phyloP scores from a whole-genome alignment of 2,329 filamentous ascomycete species.

The Alternaria incomplexa region DNA sequence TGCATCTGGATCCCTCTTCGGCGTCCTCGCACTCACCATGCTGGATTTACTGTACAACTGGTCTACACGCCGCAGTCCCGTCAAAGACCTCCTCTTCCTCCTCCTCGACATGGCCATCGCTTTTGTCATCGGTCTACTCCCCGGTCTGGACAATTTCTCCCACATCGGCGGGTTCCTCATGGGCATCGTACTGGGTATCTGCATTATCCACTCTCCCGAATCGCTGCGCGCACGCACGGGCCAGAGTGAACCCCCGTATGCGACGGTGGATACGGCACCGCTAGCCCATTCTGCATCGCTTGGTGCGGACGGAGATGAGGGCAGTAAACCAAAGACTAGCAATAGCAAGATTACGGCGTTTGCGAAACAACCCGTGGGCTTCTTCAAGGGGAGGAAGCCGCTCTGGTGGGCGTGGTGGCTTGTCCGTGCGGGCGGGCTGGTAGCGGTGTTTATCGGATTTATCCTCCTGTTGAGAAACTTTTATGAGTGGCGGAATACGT shows the following conservation, averaged over 20 bases:
- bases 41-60: constrained; percentile 94
- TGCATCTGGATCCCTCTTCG: constrained; percentile 89
- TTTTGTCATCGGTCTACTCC: constrained; percentile 89
- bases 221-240: constrained; percentile 76
- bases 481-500: constrained; percentile 77
- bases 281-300: constrained; percentile 13
- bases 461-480: constrained; percentile 90
- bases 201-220: constrained; percentile 86
- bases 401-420: constrained; percentile 99
- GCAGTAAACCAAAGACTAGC: background rate
- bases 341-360: constrained; percentile 49
- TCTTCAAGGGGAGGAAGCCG: constrained; percentile 91
- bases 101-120: constrained; percentile 84
- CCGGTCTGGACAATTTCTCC: constrained; percentile 94
- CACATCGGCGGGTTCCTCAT: constrained; percentile 97
- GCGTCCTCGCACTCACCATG: constrained; percentile 84
- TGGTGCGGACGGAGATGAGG: background rate
- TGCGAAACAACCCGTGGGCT: constrained; percentile 63
- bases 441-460: constrained; percentile 83
- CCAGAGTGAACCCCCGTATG: constrained; percentile 71
- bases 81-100: constrained; percentile 87
- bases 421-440: constrained; percentile 76
- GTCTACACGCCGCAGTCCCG: constrained; percentile 76
- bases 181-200: constrained; percentile 86
- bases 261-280: constrained; percentile 60